phyloP scores from a whole-genome alignment of 495 filamentous ascomycete species.

The Lasiosphaeria hispida region DNA sequence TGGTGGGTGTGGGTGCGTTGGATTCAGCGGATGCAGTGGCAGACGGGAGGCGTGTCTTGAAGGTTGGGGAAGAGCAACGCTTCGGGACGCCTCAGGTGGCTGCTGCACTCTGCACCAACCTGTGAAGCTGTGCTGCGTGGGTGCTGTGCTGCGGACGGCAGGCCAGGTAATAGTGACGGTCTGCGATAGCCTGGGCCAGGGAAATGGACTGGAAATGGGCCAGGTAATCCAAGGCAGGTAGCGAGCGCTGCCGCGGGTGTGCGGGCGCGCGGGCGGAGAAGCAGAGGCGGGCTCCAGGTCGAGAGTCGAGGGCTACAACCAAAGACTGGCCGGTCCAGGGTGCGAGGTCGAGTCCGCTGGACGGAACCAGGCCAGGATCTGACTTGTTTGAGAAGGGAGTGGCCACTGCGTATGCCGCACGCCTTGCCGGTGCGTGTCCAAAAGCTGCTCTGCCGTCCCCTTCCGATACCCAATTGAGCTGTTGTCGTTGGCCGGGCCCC shows the following conservation, averaged over 20 bases:
- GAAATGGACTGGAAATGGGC: background rate
- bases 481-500: conserved; percentile 7
- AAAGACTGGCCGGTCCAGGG: conserved; percentile 8
- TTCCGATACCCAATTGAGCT: conserved; percentile 13
- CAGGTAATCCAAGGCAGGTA: background rate
- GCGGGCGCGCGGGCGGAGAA: conserved; percentile 1
- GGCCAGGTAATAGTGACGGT: background rate
- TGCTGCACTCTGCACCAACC: conserved; percentile 16
- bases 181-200: background rate
- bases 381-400: background rate
- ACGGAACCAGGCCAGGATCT: conserved; percentile 10
- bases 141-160: background rate
- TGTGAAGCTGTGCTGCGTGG: background rate
- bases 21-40: conserved; percentile 9
- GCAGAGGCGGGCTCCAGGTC: conserved; percentile 2
- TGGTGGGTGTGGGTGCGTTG: background rate
- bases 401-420: conserved; percentile 10
- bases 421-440: conserved; percentile 3
- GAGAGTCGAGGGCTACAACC: conserved; percentile 10
- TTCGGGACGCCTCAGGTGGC: conserved; percentile 12
- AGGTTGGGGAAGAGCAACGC: background rate
- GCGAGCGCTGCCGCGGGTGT: background rate
- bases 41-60: background rate
- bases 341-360: conserved; percentile 5
- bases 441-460: conserved; percentile 10